Evolutionary conservation across 345 rosid genomes (phyloP).

Genomic region (Salix brachista): DNA sequence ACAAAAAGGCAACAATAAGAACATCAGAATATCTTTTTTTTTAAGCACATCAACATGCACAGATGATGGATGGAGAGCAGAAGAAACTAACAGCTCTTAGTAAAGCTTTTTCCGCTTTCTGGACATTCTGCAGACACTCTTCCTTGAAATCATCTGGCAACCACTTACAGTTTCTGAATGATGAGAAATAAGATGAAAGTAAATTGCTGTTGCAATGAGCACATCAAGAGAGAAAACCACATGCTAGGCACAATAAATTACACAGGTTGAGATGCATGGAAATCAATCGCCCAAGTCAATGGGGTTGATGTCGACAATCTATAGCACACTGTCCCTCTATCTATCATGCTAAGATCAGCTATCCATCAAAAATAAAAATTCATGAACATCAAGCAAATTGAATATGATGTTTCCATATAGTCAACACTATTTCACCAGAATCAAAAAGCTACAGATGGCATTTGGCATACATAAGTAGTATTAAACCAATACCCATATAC

Average conservation of each 20-base stretch:
- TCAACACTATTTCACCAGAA: too few relatives aligned
- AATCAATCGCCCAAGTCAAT: neutral
- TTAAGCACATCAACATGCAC: neutral
- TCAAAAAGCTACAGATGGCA: too few relatives aligned
- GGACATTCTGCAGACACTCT: slow-evolving; percentile 44
- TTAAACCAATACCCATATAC: too few relatives aligned
- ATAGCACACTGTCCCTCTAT: neutral
- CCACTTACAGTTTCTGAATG: slow-evolving; percentile 69
- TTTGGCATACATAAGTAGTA: too few relatives aligned
- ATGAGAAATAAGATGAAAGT: slow-evolving; percentile 7
- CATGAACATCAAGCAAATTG: too few relatives aligned
- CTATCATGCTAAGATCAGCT: neutral
- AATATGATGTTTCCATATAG: too few relatives aligned
- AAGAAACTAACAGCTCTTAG: slow-evolving; percentile 58
- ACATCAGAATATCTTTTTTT: slow-evolving; percentile 1
- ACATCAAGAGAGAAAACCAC: neutral
- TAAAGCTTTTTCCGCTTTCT: slow-evolving; percentile 56
- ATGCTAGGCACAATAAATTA: neutral
- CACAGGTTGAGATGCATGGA: neutral
- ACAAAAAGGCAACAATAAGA: slow-evolving; percentile 3
- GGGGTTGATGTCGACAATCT: neutral
- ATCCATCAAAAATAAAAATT: neutral
- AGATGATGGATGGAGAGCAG: neutral
- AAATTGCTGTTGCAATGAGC: neutral
- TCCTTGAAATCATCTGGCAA: slow-evolving; percentile 54